Conservation (phyloP, 768 basidiomycete species). For the Rhodotorula paludigena region DNA sequence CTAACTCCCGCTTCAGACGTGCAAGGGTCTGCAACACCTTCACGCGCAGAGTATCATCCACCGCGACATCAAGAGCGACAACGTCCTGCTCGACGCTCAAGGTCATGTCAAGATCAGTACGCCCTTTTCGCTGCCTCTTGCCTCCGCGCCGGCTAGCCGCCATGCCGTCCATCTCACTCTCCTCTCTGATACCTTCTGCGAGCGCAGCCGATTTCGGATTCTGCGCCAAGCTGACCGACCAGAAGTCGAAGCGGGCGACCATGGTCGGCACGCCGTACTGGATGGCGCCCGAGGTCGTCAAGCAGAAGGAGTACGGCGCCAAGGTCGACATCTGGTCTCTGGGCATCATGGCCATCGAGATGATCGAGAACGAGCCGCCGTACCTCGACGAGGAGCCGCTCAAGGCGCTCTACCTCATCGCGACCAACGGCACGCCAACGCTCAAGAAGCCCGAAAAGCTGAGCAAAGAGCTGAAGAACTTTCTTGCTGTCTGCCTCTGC, state of each 20-base stretch:
- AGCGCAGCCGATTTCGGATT: constrained; percentile 96
- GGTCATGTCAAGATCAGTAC: constrained; percentile 96
- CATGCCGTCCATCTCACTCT: background rate
- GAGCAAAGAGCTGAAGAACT: constrained; percentile 87
- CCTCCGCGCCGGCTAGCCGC: no score
- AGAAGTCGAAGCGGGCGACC: constrained; percentile 87
- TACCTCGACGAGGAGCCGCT: constrained; percentile 78
- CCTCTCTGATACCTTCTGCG: constrained; percentile 55
- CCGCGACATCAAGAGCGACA: constrained; percentile 84
- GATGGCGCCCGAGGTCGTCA: constrained; percentile 99
- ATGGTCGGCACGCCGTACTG: constrained; percentile 96
- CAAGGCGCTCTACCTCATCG: constrained; percentile 86
- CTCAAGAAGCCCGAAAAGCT: constrained; percentile 90
- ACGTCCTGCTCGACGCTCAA: constrained; percentile 78
- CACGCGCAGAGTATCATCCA: constrained; percentile 96
- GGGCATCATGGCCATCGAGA: constrained; percentile 90
- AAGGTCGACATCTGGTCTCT: constrained; percentile 99
- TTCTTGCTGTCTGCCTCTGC: constrained; percentile 94
- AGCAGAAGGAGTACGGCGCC: constrained; percentile 78
- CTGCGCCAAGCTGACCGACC: constrained; percentile 71
- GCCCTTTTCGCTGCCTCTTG: constrained; percentile 44
- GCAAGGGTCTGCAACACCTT: constrained; percentile 86
- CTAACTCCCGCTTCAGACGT: constrained; percentile 67
- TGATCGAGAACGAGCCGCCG: constrained; percentile 91
- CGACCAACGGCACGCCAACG: constrained; percentile 97